phyloP scores from a whole-genome alignment of 1,284 basidiomycete species.

The Ganoderma meredithae region DNA sequence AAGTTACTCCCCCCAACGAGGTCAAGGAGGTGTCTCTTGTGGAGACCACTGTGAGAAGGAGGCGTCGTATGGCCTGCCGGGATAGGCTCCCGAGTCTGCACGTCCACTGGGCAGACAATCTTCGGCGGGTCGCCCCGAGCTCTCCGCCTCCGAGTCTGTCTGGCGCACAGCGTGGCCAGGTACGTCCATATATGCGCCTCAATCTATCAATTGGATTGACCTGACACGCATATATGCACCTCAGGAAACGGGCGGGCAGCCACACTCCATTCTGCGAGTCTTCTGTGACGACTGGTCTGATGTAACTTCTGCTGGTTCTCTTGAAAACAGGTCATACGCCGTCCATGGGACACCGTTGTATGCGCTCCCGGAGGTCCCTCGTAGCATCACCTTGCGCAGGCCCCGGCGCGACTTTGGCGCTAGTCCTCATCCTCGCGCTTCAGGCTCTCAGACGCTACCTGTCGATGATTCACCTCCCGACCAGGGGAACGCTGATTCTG shows the following conservation, averaged over 20 bases:
- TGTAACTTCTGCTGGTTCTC: too few species aligned
- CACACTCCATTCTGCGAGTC: not conserved
- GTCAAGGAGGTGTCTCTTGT: not conserved
- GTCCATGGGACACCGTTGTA: not conserved
- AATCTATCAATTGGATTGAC: not conserved
- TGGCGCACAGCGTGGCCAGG: not conserved
- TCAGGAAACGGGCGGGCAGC: not conserved
- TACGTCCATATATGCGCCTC: constrained; percentile 1
- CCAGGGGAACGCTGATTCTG: not conserved
- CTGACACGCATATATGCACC: not conserved
- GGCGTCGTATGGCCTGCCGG: not conserved
- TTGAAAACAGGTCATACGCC: not conserved
- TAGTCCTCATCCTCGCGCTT: not conserved
- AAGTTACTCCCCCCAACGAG: not conserved
- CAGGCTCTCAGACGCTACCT: not conserved
- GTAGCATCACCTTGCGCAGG: not conserved
- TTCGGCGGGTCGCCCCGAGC: not conserved
- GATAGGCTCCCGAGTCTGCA: not conserved
- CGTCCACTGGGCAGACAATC: not conserved
- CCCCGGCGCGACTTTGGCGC: not conserved
- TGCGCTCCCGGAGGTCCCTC: not conserved
- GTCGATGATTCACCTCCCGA: not conserved
- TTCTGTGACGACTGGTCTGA: not conserved
- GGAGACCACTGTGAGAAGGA: not conserved
- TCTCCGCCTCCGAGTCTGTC: not conserved